phyloP scores from a whole-genome alignment of 768 basidiomycete genomes.

The Hygrocybe coccinea region DNA sequence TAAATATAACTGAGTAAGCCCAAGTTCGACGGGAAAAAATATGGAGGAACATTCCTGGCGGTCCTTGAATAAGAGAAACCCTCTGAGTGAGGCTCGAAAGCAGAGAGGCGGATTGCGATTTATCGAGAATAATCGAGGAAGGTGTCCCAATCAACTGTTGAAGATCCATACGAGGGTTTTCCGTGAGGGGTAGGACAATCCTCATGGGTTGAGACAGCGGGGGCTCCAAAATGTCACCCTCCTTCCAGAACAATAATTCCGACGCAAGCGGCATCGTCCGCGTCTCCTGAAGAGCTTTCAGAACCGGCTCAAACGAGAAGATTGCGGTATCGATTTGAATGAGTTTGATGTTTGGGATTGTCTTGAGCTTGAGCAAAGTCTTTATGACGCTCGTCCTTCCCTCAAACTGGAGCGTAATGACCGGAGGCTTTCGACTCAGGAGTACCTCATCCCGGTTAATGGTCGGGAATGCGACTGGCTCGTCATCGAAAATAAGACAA shows the following conservation, averaged over 20 bases:
- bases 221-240: constrained; percentile 14
- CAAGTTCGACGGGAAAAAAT: not conserved
- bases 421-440: constrained; percentile 43
- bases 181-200: constrained; percentile 25
- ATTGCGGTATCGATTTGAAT: constrained; percentile 57
- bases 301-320: constrained; percentile 59
- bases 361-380: constrained; percentile 39
- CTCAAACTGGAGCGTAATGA: constrained; percentile 51
- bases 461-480: constrained; percentile 49
- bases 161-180: constrained; percentile 39
- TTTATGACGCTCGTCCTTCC: constrained; percentile 36
- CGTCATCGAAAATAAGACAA: constrained; percentile 45
- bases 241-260: constrained; percentile 54
- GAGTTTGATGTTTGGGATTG: constrained; percentile 35
- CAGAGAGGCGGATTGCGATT: constrained; percentile 44
- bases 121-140: constrained; percentile 45
- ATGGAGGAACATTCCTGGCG: constrained; percentile 47
- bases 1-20: constrained; percentile 18
- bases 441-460: constrained; percentile 52
- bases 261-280: constrained; percentile 41
- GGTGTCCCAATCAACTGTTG: constrained; percentile 32
- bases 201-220: constrained; percentile 6
- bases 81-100: constrained; percentile 50
- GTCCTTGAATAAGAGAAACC: constrained; percentile 64
- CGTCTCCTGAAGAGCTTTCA: constrained; percentile 50